Percentiles rank a stretch among this genome's conserved stretches.
Evolutionary conservation across 257 asterid genomes (phyloP).

Genomic region (Lantana camara): DNA sequence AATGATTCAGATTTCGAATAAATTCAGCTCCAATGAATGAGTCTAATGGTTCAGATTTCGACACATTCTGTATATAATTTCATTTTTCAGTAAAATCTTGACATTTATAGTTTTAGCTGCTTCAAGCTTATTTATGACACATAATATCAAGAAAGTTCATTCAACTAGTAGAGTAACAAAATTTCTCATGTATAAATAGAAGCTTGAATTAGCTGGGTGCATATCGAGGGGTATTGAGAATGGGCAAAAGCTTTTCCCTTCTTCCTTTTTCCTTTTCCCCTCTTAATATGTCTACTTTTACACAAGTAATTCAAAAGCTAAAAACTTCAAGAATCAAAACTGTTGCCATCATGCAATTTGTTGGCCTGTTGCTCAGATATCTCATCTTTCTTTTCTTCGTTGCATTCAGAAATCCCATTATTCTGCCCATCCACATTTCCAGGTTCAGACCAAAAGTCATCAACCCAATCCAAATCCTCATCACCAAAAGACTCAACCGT

Average conservation of each 20-base stretch:
- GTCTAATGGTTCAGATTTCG: no score
- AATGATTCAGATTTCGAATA: no score
- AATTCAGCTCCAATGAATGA: no score
- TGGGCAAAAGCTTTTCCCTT: slow-evolving; percentile 13
- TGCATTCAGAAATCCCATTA: slow-evolving; percentile 14
- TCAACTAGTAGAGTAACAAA: slow-evolving; percentile 15
- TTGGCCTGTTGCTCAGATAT: slow-evolving; percentile 16
- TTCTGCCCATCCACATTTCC: slow-evolving; percentile 16
- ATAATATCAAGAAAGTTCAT: neutral
- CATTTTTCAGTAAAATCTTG: no score
- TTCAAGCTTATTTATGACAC: no score
- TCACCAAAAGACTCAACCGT: slow-evolving; percentile 56
- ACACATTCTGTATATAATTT: no score
- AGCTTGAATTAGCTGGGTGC: neutral
- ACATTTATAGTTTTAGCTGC: no score
- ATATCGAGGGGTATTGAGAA: slow-evolving; percentile 14
- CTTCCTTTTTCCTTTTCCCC: neutral
- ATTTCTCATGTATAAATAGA: slow-evolving; percentile 30
- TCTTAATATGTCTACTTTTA: slow-evolving; percentile 4
- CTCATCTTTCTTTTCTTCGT: slow-evolving; percentile 14
- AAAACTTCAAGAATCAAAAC: slow-evolving; percentile 14
- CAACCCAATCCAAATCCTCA: slow-evolving; percentile 47
- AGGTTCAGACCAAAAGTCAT: slow-evolving; percentile 45
- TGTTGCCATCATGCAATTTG: slow-evolving; percentile 22
- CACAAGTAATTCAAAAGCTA: neutral